phyloP scores from a whole-genome alignment of 75 land plant genomes.

The Cunninghamia lanceolata region DNA sequence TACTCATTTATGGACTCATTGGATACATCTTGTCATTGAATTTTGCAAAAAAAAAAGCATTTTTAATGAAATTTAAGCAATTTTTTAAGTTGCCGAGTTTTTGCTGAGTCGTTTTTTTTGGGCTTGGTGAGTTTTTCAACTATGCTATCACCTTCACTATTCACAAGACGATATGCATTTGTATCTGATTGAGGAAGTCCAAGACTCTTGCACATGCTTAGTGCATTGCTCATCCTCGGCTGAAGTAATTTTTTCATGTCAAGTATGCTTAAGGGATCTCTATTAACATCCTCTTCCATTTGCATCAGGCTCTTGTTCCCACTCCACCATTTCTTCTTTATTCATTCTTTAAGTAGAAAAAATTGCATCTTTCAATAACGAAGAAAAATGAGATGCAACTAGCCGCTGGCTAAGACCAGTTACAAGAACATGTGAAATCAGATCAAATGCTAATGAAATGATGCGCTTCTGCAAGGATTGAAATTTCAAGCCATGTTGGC shows the following conservation, averaged over 20 bases:
- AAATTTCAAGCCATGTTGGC: too few relatives aligned
- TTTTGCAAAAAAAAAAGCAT: too few relatives aligned
- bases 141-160: slow-evolving; percentile 99
- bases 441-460: slow-evolving; percentile 76
- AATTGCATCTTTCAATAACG: slow-evolving; percentile 64
- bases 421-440: slow-evolving; percentile 71
- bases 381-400: slow-evolving; percentile 71
- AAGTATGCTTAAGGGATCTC: slow-evolving; percentile 73
- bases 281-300: too few relatives aligned
- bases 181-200: slow-evolving; percentile 74
- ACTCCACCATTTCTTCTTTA: slow-evolving; percentile 60
- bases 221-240: slow-evolving; percentile 64
- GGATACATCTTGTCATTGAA: too few relatives aligned
- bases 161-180: slow-evolving; percentile 86
- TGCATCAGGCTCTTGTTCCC: too few relatives aligned
- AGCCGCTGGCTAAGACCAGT: slow-evolving; percentile 87
- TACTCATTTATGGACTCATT: too few relatives aligned
- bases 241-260: slow-evolving; percentile 73
- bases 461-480: slow-evolving; percentile 60
- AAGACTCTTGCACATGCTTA: slow-evolving; percentile 50
- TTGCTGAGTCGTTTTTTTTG: too few relatives aligned
- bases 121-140: too few relatives aligned
- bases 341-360: slow-evolving; percentile 72
- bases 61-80: too few relatives aligned
- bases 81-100: too few relatives aligned